Evolutionary conservation across 2,329 filamentous ascomycete genomes (phyloP).

Genomic region (Pseudocercospora vitis): DNA sequence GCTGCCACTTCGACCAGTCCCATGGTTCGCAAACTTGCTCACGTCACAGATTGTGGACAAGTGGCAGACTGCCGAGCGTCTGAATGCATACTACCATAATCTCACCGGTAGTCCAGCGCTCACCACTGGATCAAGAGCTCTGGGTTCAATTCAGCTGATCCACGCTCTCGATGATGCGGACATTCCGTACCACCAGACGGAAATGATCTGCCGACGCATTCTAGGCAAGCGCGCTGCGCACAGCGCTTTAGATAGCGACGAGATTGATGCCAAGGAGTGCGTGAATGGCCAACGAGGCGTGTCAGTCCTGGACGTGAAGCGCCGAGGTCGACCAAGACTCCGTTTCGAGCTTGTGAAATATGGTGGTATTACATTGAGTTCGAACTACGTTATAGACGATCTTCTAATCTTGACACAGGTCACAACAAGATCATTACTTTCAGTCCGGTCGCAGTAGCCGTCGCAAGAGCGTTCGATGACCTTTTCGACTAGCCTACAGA

Average conservation of each 20-base stretch:
- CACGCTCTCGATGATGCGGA: constrained; percentile 81
- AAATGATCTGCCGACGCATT: constrained; percentile 62
- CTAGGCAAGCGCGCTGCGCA: constrained; percentile 50
- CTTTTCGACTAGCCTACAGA: constrained; percentile 16
- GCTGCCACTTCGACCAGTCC: constrained; percentile 69
- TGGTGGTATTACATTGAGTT: constrained; percentile 40
- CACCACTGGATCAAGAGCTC: constrained; percentile 40
- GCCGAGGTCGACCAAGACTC: constrained; percentile 34
- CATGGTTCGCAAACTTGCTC: constrained; percentile 62
- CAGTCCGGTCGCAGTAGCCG: constrained; percentile 62
- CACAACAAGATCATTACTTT: constrained; percentile 70
- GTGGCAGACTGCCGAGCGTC: constrained; percentile 71
- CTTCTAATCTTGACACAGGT: constrained; percentile 53
- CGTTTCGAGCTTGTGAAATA: constrained; percentile 47
- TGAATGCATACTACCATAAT: constrained; percentile 63
- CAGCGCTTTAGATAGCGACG: constrained; percentile 32
- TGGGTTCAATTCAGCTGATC: constrained; percentile 63
- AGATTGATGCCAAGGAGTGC: constrained; percentile 29
- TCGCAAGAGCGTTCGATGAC: constrained; percentile 63
- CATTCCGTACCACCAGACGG: constrained; percentile 72
- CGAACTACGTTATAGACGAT: background rate
- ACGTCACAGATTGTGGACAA: constrained; percentile 69
- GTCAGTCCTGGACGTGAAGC: constrained; percentile 25
- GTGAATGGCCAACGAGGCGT: constrained; percentile 37
- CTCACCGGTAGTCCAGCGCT: constrained; percentile 41